phyloP scores from a whole-genome alignment of 192 early-diverging fungal genomes.

The Entomortierella parvispora region DNA sequence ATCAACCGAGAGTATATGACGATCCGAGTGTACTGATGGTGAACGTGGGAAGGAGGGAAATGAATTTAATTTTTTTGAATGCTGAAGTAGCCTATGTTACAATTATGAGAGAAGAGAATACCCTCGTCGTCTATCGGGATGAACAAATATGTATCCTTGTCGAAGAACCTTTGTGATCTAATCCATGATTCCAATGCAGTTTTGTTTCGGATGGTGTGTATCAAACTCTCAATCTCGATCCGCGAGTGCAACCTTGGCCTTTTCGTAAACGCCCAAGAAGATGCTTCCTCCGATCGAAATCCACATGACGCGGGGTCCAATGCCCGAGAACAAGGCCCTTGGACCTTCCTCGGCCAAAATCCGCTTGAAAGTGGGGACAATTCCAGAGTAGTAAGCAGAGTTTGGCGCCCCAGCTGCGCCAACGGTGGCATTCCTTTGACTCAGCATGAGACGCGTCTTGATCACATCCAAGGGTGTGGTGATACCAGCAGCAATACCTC shows the following conservation, averaged over 20 bases:
- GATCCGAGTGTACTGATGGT: too few species aligned
- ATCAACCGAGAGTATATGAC: too few species aligned
- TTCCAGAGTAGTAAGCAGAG: slow-evolving; percentile 71
- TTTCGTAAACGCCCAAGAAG: slow-evolving; percentile 96
- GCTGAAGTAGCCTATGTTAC: slow-evolving; percentile 4
- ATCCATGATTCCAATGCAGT: too few species aligned
- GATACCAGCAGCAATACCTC: slow-evolving; percentile 87
- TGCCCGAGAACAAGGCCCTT: slow-evolving; percentile 83
- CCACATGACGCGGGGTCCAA: slow-evolving; percentile 95
- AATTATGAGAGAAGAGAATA: background rate
- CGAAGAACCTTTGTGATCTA: too few species aligned
- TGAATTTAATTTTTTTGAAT: too few species aligned
- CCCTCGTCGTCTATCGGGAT: background rate
- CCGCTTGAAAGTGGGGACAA: slow-evolving; percentile 73
- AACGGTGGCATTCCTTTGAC: slow-evolving; percentile 58
- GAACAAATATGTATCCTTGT: too few species aligned
- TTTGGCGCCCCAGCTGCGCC: slow-evolving; percentile 27
- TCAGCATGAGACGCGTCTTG: slow-evolving; percentile 98
- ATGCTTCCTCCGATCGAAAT: slow-evolving; percentile 95
- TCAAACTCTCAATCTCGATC: background rate
- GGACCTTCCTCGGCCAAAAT: slow-evolving; percentile 85
- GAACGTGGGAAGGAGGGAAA: too few species aligned
- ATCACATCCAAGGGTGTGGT: slow-evolving; percentile 97
- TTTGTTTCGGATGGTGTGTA: too few species aligned
- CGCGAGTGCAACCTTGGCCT: slow-evolving; percentile 56